Base-by-base conservation (phyloP, 345 rosid genomes). In the Camelina neglecta region DNA sequence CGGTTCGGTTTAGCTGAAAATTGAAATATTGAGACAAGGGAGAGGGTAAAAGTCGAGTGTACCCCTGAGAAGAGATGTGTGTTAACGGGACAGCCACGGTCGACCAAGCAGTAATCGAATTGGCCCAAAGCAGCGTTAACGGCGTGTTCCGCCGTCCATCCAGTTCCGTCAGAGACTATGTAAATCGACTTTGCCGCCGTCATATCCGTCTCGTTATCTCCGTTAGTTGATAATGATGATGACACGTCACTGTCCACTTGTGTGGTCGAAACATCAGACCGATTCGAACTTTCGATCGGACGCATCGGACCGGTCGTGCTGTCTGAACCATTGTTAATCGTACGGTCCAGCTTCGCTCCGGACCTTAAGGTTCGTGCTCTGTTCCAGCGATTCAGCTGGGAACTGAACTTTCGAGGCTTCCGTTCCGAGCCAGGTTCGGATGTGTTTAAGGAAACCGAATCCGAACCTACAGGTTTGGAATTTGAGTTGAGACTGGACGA, bases 1-100 rank as follows among this genome's bases (percentile, higher is more conserved):
- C 9, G 38, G 47, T 67, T 67, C 39, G 62, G 72, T 74, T 66
- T 26, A 51, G 20, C 13, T 2, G 47, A 58, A n/a, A 1, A 45
- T 1, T 42, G 12, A 44, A 53, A 11, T 12, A 53, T 8, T 6
- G 20, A 75, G 53, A 31, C 5, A 18, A 65, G 20, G 24, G 50
- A 26, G 57, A 35, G 35, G 1, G 1, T 15, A 41, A 74, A 12
- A 72, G 65, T 26, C 33, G 60, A 63, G 7, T 62, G 38, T 91
- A 94, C 98, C 91, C 95, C 97, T 5, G 98, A 94, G 74, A 87
- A 94, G 15, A 94, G 88, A 75, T 94, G 96, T 16, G 96, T 91
- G 71, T 87, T 91, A 3, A 94, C 97, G 29, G 98, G 85, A 74
- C 94, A 94, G 24, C 88, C 93, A 12, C 92, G 92, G 69, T 94